Conservation (phyloP, 306 rosid species). For the Begonia fuchsioides region DNA sequence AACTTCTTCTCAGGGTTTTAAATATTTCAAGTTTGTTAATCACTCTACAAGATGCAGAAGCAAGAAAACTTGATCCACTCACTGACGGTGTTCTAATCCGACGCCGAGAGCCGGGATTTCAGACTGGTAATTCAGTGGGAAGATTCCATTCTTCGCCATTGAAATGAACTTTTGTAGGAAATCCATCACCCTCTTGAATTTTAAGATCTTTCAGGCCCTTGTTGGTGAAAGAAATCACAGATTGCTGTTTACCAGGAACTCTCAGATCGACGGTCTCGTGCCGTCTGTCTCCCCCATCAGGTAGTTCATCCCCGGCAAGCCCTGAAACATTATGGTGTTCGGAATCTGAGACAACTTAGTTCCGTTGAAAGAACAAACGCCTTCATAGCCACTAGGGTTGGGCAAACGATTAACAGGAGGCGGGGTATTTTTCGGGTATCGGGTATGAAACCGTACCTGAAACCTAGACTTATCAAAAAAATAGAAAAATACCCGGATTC, state of each 20-base stretch:
- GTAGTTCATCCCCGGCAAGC: slow-evolving; percentile 41
- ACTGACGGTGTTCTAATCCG: no score
- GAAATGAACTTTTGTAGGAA: slow-evolving; percentile 58
- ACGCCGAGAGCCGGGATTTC: no score
- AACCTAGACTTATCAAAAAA: no score
- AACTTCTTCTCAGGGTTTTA: slow-evolving; percentile 42
- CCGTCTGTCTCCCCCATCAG: slow-evolving; percentile 48
- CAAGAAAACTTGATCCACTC: neutral
- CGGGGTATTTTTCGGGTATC: no score
- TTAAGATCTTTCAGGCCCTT: slow-evolving; percentile 20
- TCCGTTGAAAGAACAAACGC: slow-evolving; percentile 67
- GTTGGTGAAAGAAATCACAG: slow-evolving; percentile 56
- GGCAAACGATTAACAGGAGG: no score
- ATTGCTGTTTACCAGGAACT: slow-evolving; percentile 83
- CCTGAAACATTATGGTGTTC: slow-evolving; percentile 46
- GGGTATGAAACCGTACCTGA: no score
- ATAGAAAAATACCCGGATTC: no score
- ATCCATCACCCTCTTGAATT: slow-evolving; percentile 36
- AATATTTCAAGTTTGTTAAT: no score
- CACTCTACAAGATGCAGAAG: neutral
- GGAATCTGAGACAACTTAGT: slow-evolving; percentile 30
- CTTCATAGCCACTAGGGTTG: no score
- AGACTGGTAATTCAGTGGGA: slow-evolving; percentile 17
- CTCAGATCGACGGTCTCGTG: slow-evolving; percentile 21
- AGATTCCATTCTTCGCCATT: slow-evolving; percentile 73